Percentiles rank a stretch among this genome's conserved stretches.
These are phyloP conservation scores for Kitagawia praeruptora DNA, from an alignment of 129 eudicot species.

Conservation along the genomic window DNA sequence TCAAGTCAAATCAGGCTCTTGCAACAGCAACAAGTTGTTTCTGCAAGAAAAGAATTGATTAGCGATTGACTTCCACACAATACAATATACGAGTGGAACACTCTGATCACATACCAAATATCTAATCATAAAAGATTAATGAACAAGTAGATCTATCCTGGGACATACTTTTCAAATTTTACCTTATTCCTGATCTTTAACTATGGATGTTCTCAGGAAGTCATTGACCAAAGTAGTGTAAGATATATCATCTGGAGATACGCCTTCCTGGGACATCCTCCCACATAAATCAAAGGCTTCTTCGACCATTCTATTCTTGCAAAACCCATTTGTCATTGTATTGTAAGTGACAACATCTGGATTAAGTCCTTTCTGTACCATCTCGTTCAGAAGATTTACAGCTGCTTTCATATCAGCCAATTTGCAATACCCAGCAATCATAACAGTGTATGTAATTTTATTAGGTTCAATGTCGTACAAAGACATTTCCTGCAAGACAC, in stretches of 20 bases:
- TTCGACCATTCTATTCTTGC: constrained; percentile 52
- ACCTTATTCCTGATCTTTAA: constrained; percentile 37
- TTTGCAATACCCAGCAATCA: constrained; percentile 62
- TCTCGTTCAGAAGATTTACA: constrained; percentile 45
- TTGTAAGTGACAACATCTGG: constrained; percentile 80
- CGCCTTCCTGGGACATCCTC: constrained; percentile 41
- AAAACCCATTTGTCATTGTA: constrained; percentile 41
- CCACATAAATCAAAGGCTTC: constrained; percentile 43
- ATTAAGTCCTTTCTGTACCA: constrained; percentile 47
- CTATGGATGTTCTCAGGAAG: constrained; percentile 24
- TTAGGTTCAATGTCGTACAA: constrained; percentile 41
- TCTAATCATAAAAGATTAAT: constrained; percentile 13
- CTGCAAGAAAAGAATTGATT: constrained; percentile 15
- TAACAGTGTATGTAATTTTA: constrained; percentile 59
- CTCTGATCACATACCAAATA: neutral
- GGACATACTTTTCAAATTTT: constrained; percentile 16
- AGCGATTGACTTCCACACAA: constrained; percentile 4
- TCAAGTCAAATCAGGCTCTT: constrained; percentile 1
- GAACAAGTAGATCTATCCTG: constrained; percentile 27
- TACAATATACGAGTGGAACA: neutral
- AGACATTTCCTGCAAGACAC: constrained; percentile 48
- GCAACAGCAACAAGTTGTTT: constrained; percentile 4
- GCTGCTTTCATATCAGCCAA: constrained; percentile 45
- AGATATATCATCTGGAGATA: constrained; percentile 53
- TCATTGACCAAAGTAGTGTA: constrained; percentile 54